phyloP scores from a whole-genome alignment of 306 rosid genomes.

The Quercus alba region DNA sequence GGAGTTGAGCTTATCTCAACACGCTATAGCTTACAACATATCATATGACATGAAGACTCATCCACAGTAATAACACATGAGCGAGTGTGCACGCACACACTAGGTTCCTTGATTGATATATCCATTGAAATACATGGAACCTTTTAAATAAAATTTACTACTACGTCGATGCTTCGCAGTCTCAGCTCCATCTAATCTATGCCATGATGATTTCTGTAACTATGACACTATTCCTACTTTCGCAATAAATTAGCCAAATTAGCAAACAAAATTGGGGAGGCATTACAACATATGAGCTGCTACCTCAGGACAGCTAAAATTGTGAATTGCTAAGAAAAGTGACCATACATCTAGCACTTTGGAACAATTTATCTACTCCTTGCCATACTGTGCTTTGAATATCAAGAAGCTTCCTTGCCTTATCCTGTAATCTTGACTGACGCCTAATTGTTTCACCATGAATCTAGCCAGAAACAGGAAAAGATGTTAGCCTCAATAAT shows the following conservation, averaged over 20 bases:
- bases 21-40: not conserved
- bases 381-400: constrained; percentile 75
- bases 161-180: not conserved
- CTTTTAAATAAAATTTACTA: not conserved
- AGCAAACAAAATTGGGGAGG: constrained; percentile 7
- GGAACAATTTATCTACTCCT: constrained; percentile 70
- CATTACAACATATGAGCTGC: not conserved
- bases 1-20: not conserved
- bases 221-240: not conserved
- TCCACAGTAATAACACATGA: not conserved
- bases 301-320: constrained; percentile 32
- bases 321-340: constrained; percentile 76
- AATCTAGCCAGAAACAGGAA: constrained; percentile 43
- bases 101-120: constrained; percentile 1
- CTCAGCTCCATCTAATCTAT: not conserved
- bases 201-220: not conserved
- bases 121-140: not conserved
- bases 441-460: constrained; percentile 85
- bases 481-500: not conserved
- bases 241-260: not conserved
- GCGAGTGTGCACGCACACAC: not conserved
- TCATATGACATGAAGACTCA: constrained; percentile 5
- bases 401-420: constrained; percentile 79
- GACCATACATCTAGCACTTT: constrained; percentile 68
- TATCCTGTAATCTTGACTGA: constrained; percentile 59